Conservation (phyloP, 371 early-diverging fungal species). For the Mortierella sp. region DNA sequence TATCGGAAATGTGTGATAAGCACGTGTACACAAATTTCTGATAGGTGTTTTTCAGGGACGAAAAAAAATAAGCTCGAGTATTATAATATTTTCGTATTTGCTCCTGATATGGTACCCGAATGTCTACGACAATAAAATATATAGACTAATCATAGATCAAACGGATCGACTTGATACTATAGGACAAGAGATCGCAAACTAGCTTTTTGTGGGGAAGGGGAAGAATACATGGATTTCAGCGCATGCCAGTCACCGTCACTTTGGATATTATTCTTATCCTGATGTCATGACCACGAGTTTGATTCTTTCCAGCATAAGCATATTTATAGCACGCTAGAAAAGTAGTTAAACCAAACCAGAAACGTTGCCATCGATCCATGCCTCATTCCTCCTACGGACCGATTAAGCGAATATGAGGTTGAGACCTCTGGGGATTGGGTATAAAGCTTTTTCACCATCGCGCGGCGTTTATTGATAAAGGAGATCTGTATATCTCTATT, state of each 20-base stretch:
- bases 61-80: constrained; percentile 1
- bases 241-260: constrained; percentile 1
- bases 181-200: neutral
- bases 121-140: neutral
- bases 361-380: no score
- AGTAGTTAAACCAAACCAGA: no score
- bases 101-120: neutral
- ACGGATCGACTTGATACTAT: neutral
- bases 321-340: neutral
- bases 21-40: constrained; percentile 20
- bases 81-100: neutral
- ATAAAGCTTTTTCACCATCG: neutral
- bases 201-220: constrained; percentile 4
- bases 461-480: neutral
- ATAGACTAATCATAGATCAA: constrained; percentile 5
- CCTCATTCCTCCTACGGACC: neutral
- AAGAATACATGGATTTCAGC: neutral
- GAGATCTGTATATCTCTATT: neutral
- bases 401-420: neutral
- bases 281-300: neutral
- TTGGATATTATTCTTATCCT: neutral
- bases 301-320: neutral
- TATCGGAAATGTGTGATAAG: constrained; percentile 26
- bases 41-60: constrained; percentile 35
- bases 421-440: neutral